Evolutionary conservation across 2,329 filamentous ascomycete species (phyloP), one percentile per base, ranked within the genome.

Genomic region (Elsinoe ampelina): DNA sequence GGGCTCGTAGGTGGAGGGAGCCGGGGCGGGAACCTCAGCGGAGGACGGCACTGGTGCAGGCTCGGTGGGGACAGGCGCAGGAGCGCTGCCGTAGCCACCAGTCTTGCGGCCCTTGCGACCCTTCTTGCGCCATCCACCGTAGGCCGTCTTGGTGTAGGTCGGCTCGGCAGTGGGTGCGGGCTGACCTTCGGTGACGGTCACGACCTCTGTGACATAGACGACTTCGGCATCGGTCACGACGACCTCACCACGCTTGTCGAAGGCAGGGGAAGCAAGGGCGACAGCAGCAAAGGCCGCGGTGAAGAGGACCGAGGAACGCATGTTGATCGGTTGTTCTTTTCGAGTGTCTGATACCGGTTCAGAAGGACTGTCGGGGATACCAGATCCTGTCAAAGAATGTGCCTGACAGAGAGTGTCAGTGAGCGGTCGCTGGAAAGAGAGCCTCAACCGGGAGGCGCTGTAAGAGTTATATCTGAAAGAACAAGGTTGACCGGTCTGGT

Each of bases 261-360:
- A 60, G 34, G 39, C 48, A 7, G 71, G 71, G 30, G 66, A 62
- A 57, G 70, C 69, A 50, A 72, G 57, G 45, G 65, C 69, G 57
- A 64, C 63, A 56, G 65, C 68, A 57, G 65, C 70, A 54, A 73
- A 64, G 57, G 68, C 68, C 36, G 67, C 69, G 55, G 67, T 58
- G 59, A 67, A 57, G 51, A 72, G 36, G 39, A 67, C 60, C 48
- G 69, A 68, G 52, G 60, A 59, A 61, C 67, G 70, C 70, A 72
- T 70, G 45, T 64, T 67, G 54, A 54, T 54, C 41, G 41, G 41
- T 34, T 64, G 57, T 54, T 50, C 47, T 63, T 58, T 58, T 62
- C 59, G 41, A 54, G 57, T 61, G 58, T 47, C 41, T 62, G 61
- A 57, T 62, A 52, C 35, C 41, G 48, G 54, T 57, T 56, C 34